A percentile compares a stretch with the other conserved stretches of the same genome.
These are phyloP conservation scores for Aegle marmelos DNA, from an alignment of 345 rosid species.

Conservation along the genomic window DNA sequence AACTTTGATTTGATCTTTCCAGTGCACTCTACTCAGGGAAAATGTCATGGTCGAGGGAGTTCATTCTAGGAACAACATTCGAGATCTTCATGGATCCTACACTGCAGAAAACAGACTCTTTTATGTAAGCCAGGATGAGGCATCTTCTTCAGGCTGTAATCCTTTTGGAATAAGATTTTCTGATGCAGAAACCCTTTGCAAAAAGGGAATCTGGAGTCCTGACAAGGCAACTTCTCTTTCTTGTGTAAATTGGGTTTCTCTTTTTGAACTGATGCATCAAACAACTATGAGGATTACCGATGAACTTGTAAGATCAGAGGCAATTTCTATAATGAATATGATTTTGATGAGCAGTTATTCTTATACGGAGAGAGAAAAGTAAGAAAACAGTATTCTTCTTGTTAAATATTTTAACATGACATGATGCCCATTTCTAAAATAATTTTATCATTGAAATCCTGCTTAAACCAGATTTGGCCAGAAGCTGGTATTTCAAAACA, in stretches of 20 bases:
- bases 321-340: conserved; percentile 73
- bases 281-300: conserved; percentile 47
- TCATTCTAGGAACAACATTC: conserved; percentile 21
- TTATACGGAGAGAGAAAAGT: conserved; percentile 64
- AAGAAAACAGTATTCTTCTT: conserved; percentile 19
- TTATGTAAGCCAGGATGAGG: conserved; percentile 20
- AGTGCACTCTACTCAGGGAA: conserved; percentile 94
- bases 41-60: conserved; percentile 51
- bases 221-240: conserved; percentile 28
- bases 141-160: conserved; percentile 14
- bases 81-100: conserved; percentile 29
- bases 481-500: conserved; percentile 41
- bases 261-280: conserved; percentile 51
- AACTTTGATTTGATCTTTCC: conserved; percentile 86
- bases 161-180: conserved; percentile 14
- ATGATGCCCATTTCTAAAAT: conserved; percentile 9
- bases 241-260: conserved; percentile 53
- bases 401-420: neutral
- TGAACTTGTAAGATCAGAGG: conserved; percentile 57
- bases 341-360: conserved; percentile 61
- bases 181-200: conserved; percentile 28
- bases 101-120: conserved; percentile 17
- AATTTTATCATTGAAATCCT: conserved; percentile 10
- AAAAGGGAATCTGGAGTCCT: conserved; percentile 22
- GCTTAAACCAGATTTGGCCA: conserved; percentile 48